A percentile compares a stretch with the other conserved stretches of the same genome.
Conservation (phyloP, 2,329 filamentous ascomycete genomes). For the Cladophialophora bantiana region DNA sequence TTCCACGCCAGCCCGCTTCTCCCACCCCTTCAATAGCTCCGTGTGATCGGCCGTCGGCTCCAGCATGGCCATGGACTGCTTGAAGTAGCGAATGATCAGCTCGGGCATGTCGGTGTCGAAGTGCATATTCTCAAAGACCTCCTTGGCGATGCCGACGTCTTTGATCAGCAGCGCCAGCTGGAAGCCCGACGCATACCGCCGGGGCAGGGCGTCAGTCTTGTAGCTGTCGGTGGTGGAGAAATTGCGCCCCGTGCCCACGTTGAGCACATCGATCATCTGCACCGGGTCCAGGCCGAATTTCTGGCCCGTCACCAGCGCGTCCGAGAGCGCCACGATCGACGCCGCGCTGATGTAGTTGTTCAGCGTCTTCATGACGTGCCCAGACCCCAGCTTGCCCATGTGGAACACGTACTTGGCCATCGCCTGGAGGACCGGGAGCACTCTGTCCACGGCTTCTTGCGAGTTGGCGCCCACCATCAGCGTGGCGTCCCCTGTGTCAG, state of each 20-base stretch:
- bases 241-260: constrained; percentile 48
- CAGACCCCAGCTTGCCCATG: constrained; percentile 35
- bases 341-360: constrained; percentile 39
- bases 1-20: constrained; percentile 31
- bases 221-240: constrained; percentile 47
- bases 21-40: constrained; percentile 34
- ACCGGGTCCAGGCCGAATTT: constrained; percentile 38
- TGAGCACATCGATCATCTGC: constrained; percentile 51
- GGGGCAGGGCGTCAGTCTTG: constrained; percentile 37
- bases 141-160: constrained; percentile 36
- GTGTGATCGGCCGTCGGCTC: constrained; percentile 33
- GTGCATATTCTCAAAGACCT: constrained; percentile 34
- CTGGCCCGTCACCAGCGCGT: constrained; percentile 35
- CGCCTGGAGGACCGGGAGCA: constrained; percentile 33
- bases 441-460: constrained; percentile 30
- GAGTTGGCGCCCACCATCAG: constrained; percentile 37
- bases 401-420: constrained; percentile 40
- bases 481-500: constrained; percentile 36
- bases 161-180: constrained; percentile 37
- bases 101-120: constrained; percentile 35
- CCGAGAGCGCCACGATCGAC: constrained; percentile 35
- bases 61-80: constrained; percentile 25
- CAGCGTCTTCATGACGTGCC: constrained; percentile 39
- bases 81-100: constrained; percentile 40
- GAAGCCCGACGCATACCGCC: constrained; percentile 36